These are phyloP conservation scores for Cicer pinnatifidum DNA, from an alignment of 306 rosid genomes.

Conservation along the genomic window DNA sequence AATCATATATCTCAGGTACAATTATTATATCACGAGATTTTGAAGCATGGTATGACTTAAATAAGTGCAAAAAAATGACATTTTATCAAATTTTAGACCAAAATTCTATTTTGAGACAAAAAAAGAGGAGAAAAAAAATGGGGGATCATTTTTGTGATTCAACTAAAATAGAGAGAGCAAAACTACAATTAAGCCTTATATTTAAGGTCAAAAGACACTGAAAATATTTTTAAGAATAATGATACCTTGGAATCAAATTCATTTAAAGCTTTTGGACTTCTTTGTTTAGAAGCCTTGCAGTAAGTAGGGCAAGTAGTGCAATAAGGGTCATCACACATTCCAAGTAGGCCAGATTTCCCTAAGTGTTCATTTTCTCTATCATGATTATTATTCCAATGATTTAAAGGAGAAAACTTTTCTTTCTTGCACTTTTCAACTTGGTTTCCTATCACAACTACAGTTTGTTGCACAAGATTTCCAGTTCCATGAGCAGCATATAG, in stretches of 20 bases:
- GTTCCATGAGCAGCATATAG: constrained; percentile 39
- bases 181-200: too few relatives aligned
- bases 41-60: too few relatives aligned
- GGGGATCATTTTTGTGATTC: too few relatives aligned
- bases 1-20: too few relatives aligned
- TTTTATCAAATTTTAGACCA: too few relatives aligned
- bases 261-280: constrained; percentile 43
- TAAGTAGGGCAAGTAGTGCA: constrained; percentile 85
- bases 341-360: constrained; percentile 80
- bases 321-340: constrained; percentile 89
- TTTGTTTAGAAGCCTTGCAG: constrained; percentile 55
- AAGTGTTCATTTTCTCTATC: constrained; percentile 65
- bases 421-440: constrained; percentile 46
- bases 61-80: too few relatives aligned
- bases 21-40: too few relatives aligned
- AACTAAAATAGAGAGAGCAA: too few relatives aligned
- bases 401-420: constrained; percentile 51
- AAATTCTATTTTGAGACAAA: too few relatives aligned
- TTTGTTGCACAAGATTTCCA: constrained; percentile 46
- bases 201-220: too few relatives aligned
- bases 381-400: constrained; percentile 49
- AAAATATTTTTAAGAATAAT: constrained; percentile 35
- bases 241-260: constrained; percentile 66
- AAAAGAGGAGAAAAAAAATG: too few relatives aligned
- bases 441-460: constrained; percentile 43